Base-by-base conservation (phyloP, 108 stramenopile genomes). In the Phaeodactylum tricornutum region DNA sequence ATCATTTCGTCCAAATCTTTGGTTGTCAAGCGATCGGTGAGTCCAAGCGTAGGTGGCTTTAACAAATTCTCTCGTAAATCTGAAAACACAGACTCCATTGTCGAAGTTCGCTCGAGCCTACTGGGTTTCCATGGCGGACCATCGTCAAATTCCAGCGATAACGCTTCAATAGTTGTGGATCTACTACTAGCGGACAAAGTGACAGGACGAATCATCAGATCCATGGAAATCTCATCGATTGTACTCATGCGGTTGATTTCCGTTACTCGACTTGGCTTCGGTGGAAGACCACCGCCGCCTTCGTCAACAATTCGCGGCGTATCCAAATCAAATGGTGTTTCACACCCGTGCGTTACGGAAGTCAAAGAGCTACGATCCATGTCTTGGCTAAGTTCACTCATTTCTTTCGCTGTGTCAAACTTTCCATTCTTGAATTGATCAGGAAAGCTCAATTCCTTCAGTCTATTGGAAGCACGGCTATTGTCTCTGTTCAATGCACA, bases 401-500 rank as follows among this genome's bases (percentile, higher is more conserved):
- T 69, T 61, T 81, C 81, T 46, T 67, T 37, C 37, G 50, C 49
- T 42, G 45, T 40, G 43, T 75, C 47, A 61, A 65, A 60, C 33
- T 41, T 31, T 31, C 36, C 19, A 36, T 49, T 37, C 32, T 28
- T 53, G 51, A 46, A 65, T 32, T 42, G 60, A 7, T 53, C 66
- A 17, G 71, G 68, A 34, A 57, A 45, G 45, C 68, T 78, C 31
- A 69, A 54, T 42, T 71, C 67, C 52, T 87, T 87, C 36, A 87
- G 57, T 7, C 73, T 60, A 31, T 81, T 77, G 25, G 81, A 61
- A n/a, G 75, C 66, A 24, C 64, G 64, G 56, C 78, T 80, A 24
- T 69, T 64, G 56, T 87, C 81, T 12, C 85, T 64, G 36, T 77
- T 81, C 44, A 87, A 44, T 16, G 81, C 77, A 21, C 71, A 73